Conservation (phyloP, 2,329 filamentous ascomycete genomes). For the Xylariaceae sp. region DNA sequence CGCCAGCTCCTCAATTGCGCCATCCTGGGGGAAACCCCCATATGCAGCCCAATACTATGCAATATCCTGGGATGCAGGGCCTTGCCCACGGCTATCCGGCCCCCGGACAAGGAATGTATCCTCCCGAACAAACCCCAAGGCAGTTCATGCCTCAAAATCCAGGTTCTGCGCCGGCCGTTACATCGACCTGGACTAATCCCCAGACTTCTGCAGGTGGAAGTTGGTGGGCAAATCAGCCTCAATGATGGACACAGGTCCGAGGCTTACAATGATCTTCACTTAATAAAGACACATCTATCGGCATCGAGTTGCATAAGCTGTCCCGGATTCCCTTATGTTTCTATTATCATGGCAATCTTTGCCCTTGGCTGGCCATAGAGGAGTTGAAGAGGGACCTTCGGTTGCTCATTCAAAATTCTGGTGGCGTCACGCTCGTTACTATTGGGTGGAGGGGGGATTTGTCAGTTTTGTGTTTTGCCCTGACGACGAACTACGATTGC, state of each 20-base stretch:
- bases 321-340: slow-evolving; percentile 10
- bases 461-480: slow-evolving; percentile 1
- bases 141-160: slow-evolving; percentile 72
- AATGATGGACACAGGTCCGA: slow-evolving; percentile 39
- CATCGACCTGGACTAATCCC: slow-evolving; percentile 63
- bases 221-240: slow-evolving; percentile 62
- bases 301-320: background rate
- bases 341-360: slow-evolving; percentile 11
- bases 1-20: slow-evolving; percentile 66
- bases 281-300: background rate
- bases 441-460: background rate
- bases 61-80: slow-evolving; percentile 68
- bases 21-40: slow-evolving; percentile 61
- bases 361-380: slow-evolving; percentile 27
- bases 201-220: slow-evolving; percentile 66
- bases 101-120: slow-evolving; percentile 64
- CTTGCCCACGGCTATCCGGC: slow-evolving; percentile 64
- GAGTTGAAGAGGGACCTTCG: slow-evolving; percentile 19
- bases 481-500: slow-evolving; percentile 6
- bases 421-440: slow-evolving; percentile 1
- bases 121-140: slow-evolving; percentile 67
- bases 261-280: background rate
- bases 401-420: slow-evolving; percentile 15
- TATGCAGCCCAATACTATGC: slow-evolving; percentile 63
- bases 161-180: slow-evolving; percentile 56